Evolutionary conservation across 345 rosid species (phyloP).

Genomic region (Camelina sativa): DNA sequence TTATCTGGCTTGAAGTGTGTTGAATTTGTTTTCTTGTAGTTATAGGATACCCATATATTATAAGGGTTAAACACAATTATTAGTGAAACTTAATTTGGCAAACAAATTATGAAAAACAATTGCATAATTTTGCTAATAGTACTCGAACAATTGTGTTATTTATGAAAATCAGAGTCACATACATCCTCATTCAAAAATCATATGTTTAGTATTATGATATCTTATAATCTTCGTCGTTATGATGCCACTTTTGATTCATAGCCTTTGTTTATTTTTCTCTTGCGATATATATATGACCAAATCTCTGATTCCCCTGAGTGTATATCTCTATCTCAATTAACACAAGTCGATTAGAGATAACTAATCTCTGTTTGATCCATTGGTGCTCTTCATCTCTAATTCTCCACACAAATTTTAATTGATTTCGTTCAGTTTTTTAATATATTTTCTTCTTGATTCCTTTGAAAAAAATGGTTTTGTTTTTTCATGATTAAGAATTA

Average conservation of each 20-base stretch:
- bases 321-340: too few species aligned
- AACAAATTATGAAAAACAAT: neutral
- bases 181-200: neutral
- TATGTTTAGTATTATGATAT: neutral
- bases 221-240: neutral
- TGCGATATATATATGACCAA: too few species aligned
- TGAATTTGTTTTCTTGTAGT: neutral
- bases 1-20: neutral
- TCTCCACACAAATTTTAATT: neutral
- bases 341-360: neutral
- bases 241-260: slow-evolving; percentile 15
- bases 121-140: neutral
- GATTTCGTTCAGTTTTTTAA: neutral
- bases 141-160: neutral
- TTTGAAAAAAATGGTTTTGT: neutral
- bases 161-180: neutral
- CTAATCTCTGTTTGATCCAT: neutral
- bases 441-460: neutral
- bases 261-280: neutral
- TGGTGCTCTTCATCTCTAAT: neutral
- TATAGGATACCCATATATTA: neutral
- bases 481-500: slow-evolving; percentile 8
- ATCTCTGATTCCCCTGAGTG: too few species aligned
- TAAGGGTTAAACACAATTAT: neutral
- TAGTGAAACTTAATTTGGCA: neutral